Evolutionary conservation across 2,329 filamentous ascomycete species (phyloP), one percentile per base, ranked within the genome.

Genomic region (Penicillium capsulatum): DNA sequence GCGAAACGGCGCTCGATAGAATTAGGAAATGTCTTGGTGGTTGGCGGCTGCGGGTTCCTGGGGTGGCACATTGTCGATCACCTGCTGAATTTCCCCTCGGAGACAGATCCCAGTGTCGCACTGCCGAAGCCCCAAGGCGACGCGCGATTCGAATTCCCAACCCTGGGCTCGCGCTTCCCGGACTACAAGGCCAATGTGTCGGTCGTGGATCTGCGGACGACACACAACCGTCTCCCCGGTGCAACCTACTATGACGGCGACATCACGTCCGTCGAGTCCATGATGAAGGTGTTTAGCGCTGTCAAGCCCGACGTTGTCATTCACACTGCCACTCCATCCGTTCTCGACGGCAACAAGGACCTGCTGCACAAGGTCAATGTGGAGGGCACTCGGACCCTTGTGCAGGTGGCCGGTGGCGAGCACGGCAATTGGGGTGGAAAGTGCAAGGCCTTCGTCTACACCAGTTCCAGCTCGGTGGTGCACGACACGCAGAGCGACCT

Each of bases 341-440:
- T 58, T 66, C 76, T 58, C 66, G 74, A 55, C 7, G 65, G 62
- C 11, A 65, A 67, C 38, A 73, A 82, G 49, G 74, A 77, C 13
- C 67, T 86, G 24, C 84, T 92, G 63, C 79, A 79, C 55, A 83
- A 81, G 63, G 85, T 97, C 60, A 98, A 97, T 64, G 83, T 95
- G 36, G 83, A 88, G 36, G 91, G 91, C 36, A 96, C 92, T 10
- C 74, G 74, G 50, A 81, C 84, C 50, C 77, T 96, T 34, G 45
- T 72, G 10, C 60, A 72, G 37, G 71, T 97, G 38, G 79, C 83
- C 24, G 86, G 86, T 11, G 84, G 84, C 54, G 76, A 77, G 58
- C 72, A 77, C 51, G 76, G 66, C 11, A 63, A 77, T 26, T 82
- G 77, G 47, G 88, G 91, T 40, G 64, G 67, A 37, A 63, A 65